A percentile compares a stretch with the other conserved stretches of the same genome.
Evolutionary conservation across 2,329 filamentous ascomycete genomes (phyloP).

Genomic region (Bipolaris bicolor): DNA sequence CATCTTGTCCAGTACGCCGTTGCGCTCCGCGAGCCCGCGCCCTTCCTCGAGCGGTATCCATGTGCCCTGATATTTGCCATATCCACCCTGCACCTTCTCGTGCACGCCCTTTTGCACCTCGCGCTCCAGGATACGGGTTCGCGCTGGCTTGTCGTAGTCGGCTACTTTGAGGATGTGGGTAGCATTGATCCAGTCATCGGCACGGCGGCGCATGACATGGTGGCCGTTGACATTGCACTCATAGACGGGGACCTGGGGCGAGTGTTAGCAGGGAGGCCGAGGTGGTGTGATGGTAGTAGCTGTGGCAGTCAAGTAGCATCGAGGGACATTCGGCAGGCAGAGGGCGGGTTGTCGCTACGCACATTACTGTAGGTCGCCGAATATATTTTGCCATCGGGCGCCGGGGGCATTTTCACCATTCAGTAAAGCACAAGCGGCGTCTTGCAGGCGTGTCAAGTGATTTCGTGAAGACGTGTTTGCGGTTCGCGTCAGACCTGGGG

Average conservation of each 20-base stretch:
- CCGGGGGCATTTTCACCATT: constrained; percentile 44
- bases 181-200: constrained; percentile 99
- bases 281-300: constrained; percentile 3
- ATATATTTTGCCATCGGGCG: constrained; percentile 59
- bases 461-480: constrained; percentile 23
- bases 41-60: constrained; percentile 92
- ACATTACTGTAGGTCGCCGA: constrained; percentile 69
- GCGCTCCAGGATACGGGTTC: constrained; percentile 92
- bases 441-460: constrained; percentile 17
- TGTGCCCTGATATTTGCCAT: constrained; percentile 98
- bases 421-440: constrained; percentile 9
- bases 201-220: constrained; percentile 94
- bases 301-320: background rate
- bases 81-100: constrained; percentile 97
- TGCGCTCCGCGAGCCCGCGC: constrained; percentile 80
- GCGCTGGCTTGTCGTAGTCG: constrained; percentile 93
- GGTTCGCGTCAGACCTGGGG: constrained; percentile 13
- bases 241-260: constrained; percentile 82
- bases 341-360: constrained; percentile 11
- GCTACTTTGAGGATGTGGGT: constrained; percentile 98
- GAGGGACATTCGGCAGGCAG: background rate
- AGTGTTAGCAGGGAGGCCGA: constrained; percentile 26
- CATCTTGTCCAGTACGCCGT: constrained; percentile 83
- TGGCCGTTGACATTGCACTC: constrained; percentile 87
- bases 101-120: constrained; percentile 96